phyloP scores from a whole-genome alignment of 2,329 filamentous ascomycete species.

The Pestalotiopsis sp. region DNA sequence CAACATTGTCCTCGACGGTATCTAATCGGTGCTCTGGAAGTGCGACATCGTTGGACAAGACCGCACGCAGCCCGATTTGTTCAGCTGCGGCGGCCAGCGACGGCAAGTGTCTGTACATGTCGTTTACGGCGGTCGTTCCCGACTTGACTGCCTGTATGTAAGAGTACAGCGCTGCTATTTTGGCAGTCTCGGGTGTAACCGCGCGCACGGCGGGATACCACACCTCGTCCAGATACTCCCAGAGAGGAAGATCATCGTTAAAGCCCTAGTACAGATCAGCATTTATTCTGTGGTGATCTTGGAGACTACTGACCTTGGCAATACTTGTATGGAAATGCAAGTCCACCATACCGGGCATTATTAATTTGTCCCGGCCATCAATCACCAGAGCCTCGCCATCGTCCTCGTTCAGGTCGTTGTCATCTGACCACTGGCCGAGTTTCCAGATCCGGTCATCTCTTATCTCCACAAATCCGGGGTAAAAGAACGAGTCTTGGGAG shows the following conservation, averaged over 20 bases:
- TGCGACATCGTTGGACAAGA: slow-evolving; percentile 22
- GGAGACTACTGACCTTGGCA: too few relatives aligned
- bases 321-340: slow-evolving; percentile 26
- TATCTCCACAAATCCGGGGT: slow-evolving; percentile 23
- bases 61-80: slow-evolving; percentile 23
- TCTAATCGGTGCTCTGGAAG: slow-evolving; percentile 24
- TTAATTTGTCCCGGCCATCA: slow-evolving; percentile 25
- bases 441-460: slow-evolving; percentile 21
- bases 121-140: slow-evolving; percentile 24
- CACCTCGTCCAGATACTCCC: slow-evolving; percentile 26
- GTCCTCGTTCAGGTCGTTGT: slow-evolving; percentile 12
- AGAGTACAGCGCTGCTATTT: slow-evolving; percentile 20
- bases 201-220: slow-evolving; percentile 27
- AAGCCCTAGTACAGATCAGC: slow-evolving; percentile 17
- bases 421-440: slow-evolving; percentile 11
- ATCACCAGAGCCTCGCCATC: slow-evolving; percentile 19
- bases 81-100: slow-evolving; percentile 21
- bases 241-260: slow-evolving; percentile 23
- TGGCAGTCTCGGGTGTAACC: slow-evolving; percentile 16
- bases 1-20: slow-evolving; percentile 22
- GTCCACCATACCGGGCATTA: slow-evolving; percentile 26
- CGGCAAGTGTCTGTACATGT: slow-evolving; percentile 27
- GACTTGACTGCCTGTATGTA: slow-evolving; percentile 24
- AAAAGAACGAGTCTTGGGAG: slow-evolving; percentile 21
- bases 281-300: too few relatives aligned